phyloP scores from a whole-genome alignment of 306 rosid genomes.

The Hippophae tibetana region DNA sequence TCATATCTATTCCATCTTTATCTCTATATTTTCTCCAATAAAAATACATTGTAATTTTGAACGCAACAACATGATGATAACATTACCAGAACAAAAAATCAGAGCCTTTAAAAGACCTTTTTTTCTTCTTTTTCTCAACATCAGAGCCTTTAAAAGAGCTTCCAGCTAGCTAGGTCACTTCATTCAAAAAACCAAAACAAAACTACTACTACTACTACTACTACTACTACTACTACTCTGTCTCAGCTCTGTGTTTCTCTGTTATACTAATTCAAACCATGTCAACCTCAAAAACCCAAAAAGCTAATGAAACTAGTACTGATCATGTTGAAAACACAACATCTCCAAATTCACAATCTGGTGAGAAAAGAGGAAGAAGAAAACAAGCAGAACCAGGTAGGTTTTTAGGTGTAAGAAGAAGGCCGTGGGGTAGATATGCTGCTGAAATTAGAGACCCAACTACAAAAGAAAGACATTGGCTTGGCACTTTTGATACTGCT shows the following conservation, averaged over 20 bases:
- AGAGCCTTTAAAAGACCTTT: no score
- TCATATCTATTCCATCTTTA: no score
- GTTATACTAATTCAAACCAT: constrained; percentile 20
- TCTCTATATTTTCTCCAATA: no score
- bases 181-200: constrained; percentile 16
- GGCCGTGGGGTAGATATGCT: constrained; percentile 98
- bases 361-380: constrained; percentile 77
- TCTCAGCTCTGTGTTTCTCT: not conserved
- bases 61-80: no score
- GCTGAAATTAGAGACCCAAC: constrained; percentile 97
- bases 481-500: constrained; percentile 98
- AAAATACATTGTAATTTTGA: no score
- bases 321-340: constrained; percentile 50
- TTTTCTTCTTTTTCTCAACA: no score
- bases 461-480: constrained; percentile 97
- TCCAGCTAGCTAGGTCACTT: not conserved
- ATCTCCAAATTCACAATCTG: constrained; percentile 29
- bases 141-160: constrained; percentile 51
- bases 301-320: constrained; percentile 47
- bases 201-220: constrained; percentile 17
- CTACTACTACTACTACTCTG: constrained; percentile 5
- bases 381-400: constrained; percentile 87
- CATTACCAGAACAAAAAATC: no score
- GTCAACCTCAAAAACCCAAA: constrained; percentile 65
- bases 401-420: constrained; percentile 82